Percentiles rank a stretch among this genome's conserved stretches.
Conservation (phyloP, 2,329 filamentous ascomycete genomes). For the Xylariaceae sp. region DNA sequence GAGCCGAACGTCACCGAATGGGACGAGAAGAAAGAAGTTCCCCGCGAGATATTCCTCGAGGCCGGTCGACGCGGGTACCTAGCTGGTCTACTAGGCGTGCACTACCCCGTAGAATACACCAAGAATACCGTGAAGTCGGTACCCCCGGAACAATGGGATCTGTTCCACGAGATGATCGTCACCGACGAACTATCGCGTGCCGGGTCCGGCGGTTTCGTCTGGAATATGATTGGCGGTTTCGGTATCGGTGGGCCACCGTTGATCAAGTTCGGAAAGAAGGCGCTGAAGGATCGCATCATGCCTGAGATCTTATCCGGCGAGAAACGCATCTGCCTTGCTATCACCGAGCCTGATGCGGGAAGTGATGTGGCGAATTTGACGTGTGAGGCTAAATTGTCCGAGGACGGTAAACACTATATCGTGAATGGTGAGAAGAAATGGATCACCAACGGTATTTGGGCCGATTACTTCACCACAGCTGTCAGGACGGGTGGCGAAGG, state of each 20-base stretch:
- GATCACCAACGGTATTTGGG: slow-evolving; percentile 98
- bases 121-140: slow-evolving; percentile 70
- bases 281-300: slow-evolving; percentile 77
- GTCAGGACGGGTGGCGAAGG: slow-evolving; percentile 83
- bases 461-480: slow-evolving; percentile 95
- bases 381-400: slow-evolving; percentile 89
- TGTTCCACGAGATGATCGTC: slow-evolving; percentile 94
- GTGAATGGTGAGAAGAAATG: slow-evolving; percentile 99
- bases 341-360: slow-evolving; percentile 93
- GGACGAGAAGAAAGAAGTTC: slow-evolving; percentile 92
- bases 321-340: slow-evolving; percentile 95
- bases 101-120: slow-evolving; percentile 73
- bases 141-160: slow-evolving; percentile 84
- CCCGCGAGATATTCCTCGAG: slow-evolving; percentile 85
- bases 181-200: slow-evolving; percentile 90
- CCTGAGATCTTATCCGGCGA: slow-evolving; percentile 85
- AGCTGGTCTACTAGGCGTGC: slow-evolving; percentile 79
- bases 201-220: slow-evolving; percentile 88
- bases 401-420: slow-evolving; percentile 98
- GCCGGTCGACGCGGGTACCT: slow-evolving; percentile 92
- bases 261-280: slow-evolving; percentile 84
- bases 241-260: slow-evolving; percentile 90
- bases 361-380: slow-evolving; percentile 92
- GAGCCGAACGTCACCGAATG: slow-evolving; percentile 91
- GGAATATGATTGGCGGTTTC: slow-evolving; percentile 95